Percentiles rank a stretch among this genome's conserved stretches.
Evolutionary conservation across 257 asterid species (phyloP).

Genomic region (Cordia subcordata): DNA sequence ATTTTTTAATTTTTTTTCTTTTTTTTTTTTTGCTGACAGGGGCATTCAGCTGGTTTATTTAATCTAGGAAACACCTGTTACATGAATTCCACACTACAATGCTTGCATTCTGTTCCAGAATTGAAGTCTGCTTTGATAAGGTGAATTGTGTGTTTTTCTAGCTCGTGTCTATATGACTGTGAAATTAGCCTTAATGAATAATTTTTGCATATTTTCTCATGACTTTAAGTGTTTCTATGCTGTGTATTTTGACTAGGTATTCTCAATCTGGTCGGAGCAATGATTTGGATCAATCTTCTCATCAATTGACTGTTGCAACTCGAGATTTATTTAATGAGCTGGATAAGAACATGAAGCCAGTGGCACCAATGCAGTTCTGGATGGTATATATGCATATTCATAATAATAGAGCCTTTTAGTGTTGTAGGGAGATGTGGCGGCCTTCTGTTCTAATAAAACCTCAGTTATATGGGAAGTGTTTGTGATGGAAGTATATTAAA

Average conservation of each 20-base stretch:
- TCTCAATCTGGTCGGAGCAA: conserved; percentile 61
- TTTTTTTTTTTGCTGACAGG: conserved; percentile 44
- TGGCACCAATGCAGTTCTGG: conserved; percentile 92
- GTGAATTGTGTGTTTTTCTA: conserved; percentile 39
- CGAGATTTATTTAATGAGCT: conserved; percentile 85
- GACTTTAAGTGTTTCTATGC: neutral
- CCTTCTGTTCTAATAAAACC: too few relatives aligned
- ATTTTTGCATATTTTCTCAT: conserved; percentile 10
- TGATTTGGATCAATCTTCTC: conserved; percentile 76
- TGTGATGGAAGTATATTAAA: too few relatives aligned
- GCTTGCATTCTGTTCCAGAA: conserved; percentile 96
- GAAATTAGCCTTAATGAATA: conserved; percentile 1
- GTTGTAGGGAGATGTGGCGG: too few relatives aligned
- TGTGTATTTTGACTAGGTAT: conserved; percentile 45
- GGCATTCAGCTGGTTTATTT: conserved; percentile 90
- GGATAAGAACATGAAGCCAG: conserved; percentile 87
- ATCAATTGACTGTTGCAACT: conserved; percentile 79
- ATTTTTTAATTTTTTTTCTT: conserved; percentile 4
- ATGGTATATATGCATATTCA: conserved; percentile 40
- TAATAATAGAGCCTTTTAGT: too few relatives aligned
- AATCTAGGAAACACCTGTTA: conserved; percentile 97
- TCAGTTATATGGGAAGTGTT: too few relatives aligned
- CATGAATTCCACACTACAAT: conserved; percentile 96
- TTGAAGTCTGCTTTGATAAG: conserved; percentile 72
- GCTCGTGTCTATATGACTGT: conserved; percentile 2